Evolutionary conservation across 2,329 filamentous ascomycete species (phyloP), one percentile per base, ranked within the genome.

Genomic region (Lachnellula arida): DNA sequence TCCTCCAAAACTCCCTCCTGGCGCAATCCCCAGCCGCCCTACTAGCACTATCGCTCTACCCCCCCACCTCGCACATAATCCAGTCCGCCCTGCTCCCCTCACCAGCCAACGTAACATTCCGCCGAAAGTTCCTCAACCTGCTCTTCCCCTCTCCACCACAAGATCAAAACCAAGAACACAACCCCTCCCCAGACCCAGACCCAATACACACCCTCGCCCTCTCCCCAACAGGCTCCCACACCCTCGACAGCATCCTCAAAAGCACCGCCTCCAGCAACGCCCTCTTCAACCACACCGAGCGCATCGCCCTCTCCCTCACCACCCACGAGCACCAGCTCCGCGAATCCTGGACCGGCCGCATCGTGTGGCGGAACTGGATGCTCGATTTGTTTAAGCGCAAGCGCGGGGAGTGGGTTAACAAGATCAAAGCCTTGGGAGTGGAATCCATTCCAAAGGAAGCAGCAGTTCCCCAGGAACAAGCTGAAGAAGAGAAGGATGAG

Each of bases 1-100:
- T 92, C 11, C 81, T 96, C 34, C 89, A 94, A 68, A 81, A 85
- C 15, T 82, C 87, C n/a, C 73, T 94, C 23, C 74, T 86, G 19
- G 76, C 81, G 4, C 78, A 88, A 62, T 75, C 78, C 11, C 70
- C 74, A 46, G 81, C 77, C 52, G 80, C 75, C 22, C 77, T 86
- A 53, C 69, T 90, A 34, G 75, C 78, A 40, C 81, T 97, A 53
- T 85, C 89, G 11, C 54, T 67, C 8, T 68, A 65, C 50, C 66
- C 76, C 5, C 76, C 75, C 9, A 75, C 77, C 4, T 86, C 84
- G 7, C 82, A 84, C 54, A 81, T 87, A 4, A 72, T 89, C 1
- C 86, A 89, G 71, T 77, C 80, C 28, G 81, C 85, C 12, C 72
- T 89, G 28, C 79, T 76, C 2, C 77, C 79, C 1, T 73, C 77